Evolutionary conservation across 805 yeast species (phyloP).

Genomic region (Yarrowia porcina): DNA sequence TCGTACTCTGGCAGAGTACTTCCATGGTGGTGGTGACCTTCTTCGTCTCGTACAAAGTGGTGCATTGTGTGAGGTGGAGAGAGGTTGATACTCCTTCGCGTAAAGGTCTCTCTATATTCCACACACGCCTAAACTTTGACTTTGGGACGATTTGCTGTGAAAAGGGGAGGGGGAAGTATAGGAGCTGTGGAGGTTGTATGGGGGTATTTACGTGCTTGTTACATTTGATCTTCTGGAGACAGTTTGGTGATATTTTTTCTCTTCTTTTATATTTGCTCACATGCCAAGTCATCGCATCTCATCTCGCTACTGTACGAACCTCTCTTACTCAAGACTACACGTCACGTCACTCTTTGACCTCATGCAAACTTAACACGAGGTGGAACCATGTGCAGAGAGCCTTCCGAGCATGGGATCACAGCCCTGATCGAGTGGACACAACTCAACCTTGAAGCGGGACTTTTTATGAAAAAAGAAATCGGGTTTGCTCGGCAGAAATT

Average conservation of each 20-base stretch:
- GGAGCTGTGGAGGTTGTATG: neutral
- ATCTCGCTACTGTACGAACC: conserved; percentile 1
- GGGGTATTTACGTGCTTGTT: too few species aligned
- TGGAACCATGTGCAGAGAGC: conserved; percentile 2
- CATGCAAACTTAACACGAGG: conserved; percentile 4
- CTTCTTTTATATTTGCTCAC: neutral
- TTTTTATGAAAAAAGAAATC: too few species aligned
- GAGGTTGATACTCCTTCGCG: neutral
- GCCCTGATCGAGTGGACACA: too few species aligned
- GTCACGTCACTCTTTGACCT: conserved; percentile 8
- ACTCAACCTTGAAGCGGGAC: too few species aligned
- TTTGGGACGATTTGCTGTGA: neutral
- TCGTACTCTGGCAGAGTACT: conserved; percentile 16
- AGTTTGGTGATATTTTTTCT: too few species aligned
- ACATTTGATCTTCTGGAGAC: too few species aligned
- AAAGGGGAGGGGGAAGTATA: neutral
- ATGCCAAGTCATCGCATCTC: neutral
- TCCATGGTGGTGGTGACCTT: conserved; percentile 23
- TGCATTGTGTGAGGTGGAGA: conserved; percentile 16
- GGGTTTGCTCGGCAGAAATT: too few species aligned
- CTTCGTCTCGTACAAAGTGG: conserved; percentile 22
- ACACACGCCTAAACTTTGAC: neutral
- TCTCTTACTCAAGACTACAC: neutral
- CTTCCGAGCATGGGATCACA: too few species aligned
- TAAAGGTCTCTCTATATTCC: neutral